Base-by-base conservation (phyloP, 1,139 yeast species). In the Candida sanyaensis region DNA sequence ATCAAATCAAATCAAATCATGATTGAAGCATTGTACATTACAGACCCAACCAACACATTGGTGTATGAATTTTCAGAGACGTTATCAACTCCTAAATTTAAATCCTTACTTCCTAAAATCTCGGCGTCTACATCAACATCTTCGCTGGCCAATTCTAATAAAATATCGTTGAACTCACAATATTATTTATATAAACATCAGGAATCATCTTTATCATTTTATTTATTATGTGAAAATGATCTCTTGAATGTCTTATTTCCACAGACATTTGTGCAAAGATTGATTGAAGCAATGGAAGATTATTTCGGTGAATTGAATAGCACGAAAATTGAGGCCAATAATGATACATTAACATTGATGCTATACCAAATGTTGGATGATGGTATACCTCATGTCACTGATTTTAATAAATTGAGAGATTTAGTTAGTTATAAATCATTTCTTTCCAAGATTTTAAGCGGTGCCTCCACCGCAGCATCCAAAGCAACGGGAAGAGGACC, bases 341-440 rank as follows among this genome's bases (percentile, higher is more conserved):
- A 76, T 53, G 93, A 88, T 59, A 78, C 87, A 4, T 68, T 88
- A 51, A 77, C 86, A 41, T 68, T 88, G 55, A 52, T 75, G 26
- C 56, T 74, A 10, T 62, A 60, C 47, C 69, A 88, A 58, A 81
- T 89, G 83, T 62, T 91, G 24, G 96, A 89, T 57, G 85, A 83
- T 42, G 93, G 95, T 1, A 73, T 77, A 24, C 96, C 97, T 0
- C 78, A 80, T 54, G 73, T 80, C 44, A 84, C 92, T 0, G 96
- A 90, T 55, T 72, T 83, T 45, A 91, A 90, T 62, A 78, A 82
- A 44, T 65, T 92, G 38, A 73, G 83, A 47, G 95, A 87, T 47
- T 65, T 85, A 17, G 83, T 91, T 0, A 96, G 96, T n/a, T 75
- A 75, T 55, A 72, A 71, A 51, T 70, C 74, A 44, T 64, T 75